Evolutionary conservation across 768 basidiomycete genomes (phyloP).

Genomic region (Agrocybe praecox): DNA sequence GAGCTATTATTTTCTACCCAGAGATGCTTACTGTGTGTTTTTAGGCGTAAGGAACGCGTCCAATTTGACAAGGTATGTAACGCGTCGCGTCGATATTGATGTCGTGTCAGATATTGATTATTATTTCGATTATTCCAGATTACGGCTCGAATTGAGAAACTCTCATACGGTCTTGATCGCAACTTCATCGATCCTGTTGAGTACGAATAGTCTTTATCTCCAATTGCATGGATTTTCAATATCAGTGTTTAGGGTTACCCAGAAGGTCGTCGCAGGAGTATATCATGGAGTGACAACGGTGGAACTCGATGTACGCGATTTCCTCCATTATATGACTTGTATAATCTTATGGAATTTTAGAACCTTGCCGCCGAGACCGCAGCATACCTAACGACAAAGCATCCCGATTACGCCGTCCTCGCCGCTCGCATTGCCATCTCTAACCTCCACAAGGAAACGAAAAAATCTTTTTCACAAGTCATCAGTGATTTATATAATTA

Average conservation of each 20-base stretch:
- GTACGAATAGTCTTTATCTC: constrained; percentile 43
- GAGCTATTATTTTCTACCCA: constrained; percentile 31
- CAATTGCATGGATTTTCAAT: neutral
- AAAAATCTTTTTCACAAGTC: constrained; percentile 94
- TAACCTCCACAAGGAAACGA: constrained; percentile 98
- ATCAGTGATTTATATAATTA: constrained; percentile 90
- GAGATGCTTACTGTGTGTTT: constrained; percentile 18
- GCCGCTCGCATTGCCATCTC: constrained; percentile 99
- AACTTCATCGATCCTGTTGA: constrained; percentile 94
- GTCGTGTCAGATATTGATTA: constrained; percentile 14
- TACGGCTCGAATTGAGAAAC: constrained; percentile 83
- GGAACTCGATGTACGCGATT: constrained; percentile 84
- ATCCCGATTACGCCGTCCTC: constrained; percentile 97
- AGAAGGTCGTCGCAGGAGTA: constrained; percentile 92
- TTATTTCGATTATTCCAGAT: constrained; percentile 49
- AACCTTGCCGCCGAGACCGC: constrained; percentile 98
- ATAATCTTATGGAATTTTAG: constrained; percentile 37
- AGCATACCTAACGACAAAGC: constrained; percentile 95
- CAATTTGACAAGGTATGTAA: constrained; percentile 85
- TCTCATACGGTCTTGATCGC: constrained; percentile 94
- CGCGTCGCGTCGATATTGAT: constrained; percentile 5
- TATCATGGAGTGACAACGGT: constrained; percentile 96
- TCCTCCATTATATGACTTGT: neutral
- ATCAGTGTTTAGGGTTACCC: constrained; percentile 62
- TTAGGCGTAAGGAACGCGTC: constrained; percentile 86